These are phyloP conservation scores for Turritis glabra DNA, from an alignment of 345 rosid species.

Conservation along the genomic window DNA sequence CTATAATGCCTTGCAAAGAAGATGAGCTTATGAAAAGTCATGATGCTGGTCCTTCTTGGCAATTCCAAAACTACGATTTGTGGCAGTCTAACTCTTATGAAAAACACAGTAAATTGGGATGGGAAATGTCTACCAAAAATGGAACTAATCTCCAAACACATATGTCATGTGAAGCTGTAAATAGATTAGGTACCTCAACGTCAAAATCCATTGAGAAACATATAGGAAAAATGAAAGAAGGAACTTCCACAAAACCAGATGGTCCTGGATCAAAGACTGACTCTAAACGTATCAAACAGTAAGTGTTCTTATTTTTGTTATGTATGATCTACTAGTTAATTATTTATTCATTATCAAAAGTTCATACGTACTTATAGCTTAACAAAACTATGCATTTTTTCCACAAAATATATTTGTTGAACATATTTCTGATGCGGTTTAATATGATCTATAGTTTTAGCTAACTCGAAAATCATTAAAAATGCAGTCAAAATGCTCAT, in stretches of 20 bases:
- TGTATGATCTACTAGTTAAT: background rate
- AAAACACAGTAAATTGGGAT: constrained; percentile 35
- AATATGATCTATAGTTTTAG: background rate
- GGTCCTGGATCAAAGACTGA: constrained; percentile 31
- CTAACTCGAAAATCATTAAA: background rate
- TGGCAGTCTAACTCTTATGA: constrained; percentile 33
- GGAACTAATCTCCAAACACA: constrained; percentile 30
- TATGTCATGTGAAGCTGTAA: constrained; percentile 25
- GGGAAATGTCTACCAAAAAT: no score
- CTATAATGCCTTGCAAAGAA: constrained; percentile 32
- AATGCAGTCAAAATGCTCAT: constrained; percentile 60
- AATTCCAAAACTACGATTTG: constrained; percentile 44
- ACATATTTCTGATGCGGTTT: background rate
- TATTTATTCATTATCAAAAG: no score
- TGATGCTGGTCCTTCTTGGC: constrained; percentile 46
- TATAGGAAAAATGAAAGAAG: constrained; percentile 31
- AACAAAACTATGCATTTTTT: background rate
- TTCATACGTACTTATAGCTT: background rate
- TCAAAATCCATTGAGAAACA: constrained; percentile 37
- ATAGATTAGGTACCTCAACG: constrained; percentile 21
- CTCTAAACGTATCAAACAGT: constrained; percentile 49
- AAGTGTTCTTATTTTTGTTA: background rate
- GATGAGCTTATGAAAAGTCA: constrained; percentile 31
- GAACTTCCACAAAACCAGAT: constrained; percentile 18
- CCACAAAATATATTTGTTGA: background rate